Conservation (phyloP, 495 filamentous ascomycete species). For the Xylaria longipes region DNA sequence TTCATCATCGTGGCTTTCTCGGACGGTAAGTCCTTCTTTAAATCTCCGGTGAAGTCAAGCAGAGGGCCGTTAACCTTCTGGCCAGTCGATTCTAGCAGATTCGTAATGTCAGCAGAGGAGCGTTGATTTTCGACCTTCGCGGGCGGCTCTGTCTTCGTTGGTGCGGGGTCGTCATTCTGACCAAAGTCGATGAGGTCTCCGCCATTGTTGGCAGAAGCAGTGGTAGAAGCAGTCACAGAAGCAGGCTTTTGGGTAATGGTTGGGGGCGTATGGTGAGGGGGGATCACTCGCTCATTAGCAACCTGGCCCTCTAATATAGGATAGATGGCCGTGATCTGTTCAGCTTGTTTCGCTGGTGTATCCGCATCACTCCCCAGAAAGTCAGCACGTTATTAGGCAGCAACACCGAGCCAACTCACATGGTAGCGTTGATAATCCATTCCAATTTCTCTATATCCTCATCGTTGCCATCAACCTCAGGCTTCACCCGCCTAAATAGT, state of each 20-base stretch:
- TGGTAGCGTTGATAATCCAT: conserved; percentile 89
- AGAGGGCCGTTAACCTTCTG: conserved; percentile 45
- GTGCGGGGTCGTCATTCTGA: conserved; percentile 39
- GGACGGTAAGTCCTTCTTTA: conserved; percentile 51
- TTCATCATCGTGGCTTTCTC: conserved; percentile 38
- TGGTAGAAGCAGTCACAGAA: not conserved
- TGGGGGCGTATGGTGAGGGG: conserved; percentile 41
- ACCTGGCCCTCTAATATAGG: conserved; percentile 82
- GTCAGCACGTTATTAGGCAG: conserved; percentile 35
- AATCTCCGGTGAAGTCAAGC: conserved; percentile 58
- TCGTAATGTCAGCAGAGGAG: conserved; percentile 48
- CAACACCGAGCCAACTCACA: conserved; percentile 61
- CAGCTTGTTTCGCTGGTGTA: conserved; percentile 73
- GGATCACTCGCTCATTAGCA: conserved; percentile 43
- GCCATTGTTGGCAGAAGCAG: conserved; percentile 1
- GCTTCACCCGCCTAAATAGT: conserved; percentile 78
- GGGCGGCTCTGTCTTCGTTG: conserved; percentile 21
- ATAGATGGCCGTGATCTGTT: conserved; percentile 86
- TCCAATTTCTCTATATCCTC: conserved; percentile 90
- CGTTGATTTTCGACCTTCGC: conserved; percentile 34
- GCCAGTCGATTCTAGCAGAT: conserved; percentile 50
- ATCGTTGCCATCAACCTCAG: conserved; percentile 72
- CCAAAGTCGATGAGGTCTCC: conserved; percentile 56
- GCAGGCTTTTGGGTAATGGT: conserved; percentile 11
- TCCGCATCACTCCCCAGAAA: conserved; percentile 57